Evolutionary conservation across 352 stramenopile species (phyloP).

Genomic region (Globisporangium okanoganense): DNA sequence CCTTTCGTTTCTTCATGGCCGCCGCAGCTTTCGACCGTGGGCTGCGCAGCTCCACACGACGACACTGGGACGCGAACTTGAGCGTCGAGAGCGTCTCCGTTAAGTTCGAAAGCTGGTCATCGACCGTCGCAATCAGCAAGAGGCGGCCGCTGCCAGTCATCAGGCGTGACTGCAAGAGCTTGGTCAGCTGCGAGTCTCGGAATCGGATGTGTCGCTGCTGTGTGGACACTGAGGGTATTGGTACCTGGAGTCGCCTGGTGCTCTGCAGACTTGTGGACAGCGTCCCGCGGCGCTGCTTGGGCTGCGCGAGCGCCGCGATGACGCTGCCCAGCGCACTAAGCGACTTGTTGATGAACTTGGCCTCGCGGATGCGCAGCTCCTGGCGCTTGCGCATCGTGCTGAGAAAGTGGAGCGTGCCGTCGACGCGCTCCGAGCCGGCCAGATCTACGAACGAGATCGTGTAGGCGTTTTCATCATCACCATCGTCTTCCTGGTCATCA

Average conservation of each 20-base stretch:
- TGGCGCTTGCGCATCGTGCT: conserved; percentile 42
- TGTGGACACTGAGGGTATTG: neutral
- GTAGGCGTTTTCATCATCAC: conserved; percentile 16
- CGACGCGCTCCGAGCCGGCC: conserved; percentile 59
- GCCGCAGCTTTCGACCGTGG: conserved; percentile 12
- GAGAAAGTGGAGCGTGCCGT: conserved; percentile 49
- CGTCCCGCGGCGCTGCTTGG: conserved; percentile 3
- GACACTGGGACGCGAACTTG: conserved; percentile 72
- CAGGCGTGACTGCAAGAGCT: conserved; percentile 54
- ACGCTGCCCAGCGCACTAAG: conserved; percentile 65
- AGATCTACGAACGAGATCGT: conserved; percentile 73
- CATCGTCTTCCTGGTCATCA: conserved; percentile 11
- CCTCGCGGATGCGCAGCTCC: conserved; percentile 65
- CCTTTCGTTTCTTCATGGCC: conserved; percentile 17
- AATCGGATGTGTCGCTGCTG: conserved; percentile 47
- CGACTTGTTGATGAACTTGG: conserved; percentile 79
- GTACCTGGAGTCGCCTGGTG: neutral
- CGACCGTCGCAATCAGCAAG: conserved; percentile 61
- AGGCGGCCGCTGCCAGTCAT: conserved; percentile 38
- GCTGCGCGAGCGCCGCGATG: conserved; percentile 49
- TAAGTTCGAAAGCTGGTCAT: conserved; percentile 47
- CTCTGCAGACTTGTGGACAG: neutral
- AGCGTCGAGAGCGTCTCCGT: conserved; percentile 68
- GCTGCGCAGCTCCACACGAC: conserved; percentile 45
- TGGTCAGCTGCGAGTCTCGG: conserved; percentile 73